Conservation (phyloP, 257 asterid genomes). For the Solanum virginianum region DNA sequence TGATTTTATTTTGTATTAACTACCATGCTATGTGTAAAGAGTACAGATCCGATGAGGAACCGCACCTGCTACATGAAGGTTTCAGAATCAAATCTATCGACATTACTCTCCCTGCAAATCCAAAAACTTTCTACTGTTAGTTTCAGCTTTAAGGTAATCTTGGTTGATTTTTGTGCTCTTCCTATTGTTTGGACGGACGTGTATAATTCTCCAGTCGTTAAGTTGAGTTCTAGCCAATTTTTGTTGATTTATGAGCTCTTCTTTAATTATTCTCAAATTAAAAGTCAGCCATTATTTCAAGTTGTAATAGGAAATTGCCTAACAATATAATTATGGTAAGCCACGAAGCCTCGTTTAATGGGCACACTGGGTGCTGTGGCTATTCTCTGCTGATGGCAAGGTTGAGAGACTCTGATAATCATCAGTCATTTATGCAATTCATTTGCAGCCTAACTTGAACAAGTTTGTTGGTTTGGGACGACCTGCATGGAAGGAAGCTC, state of each 20-base stretch:
- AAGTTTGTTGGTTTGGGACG: conserved; percentile 76
- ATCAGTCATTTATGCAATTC: neutral
- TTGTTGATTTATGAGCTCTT: neutral
- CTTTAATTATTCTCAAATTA: neutral
- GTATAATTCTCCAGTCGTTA: neutral
- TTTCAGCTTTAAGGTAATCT: neutral
- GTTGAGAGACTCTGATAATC: neutral
- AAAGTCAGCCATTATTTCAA: neutral
- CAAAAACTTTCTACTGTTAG: neutral
- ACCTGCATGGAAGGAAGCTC: conserved; percentile 98
- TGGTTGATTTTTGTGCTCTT: neutral
- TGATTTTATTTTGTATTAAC: neutral
- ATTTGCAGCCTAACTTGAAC: conserved; percentile 65
- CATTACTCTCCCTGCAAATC: conserved; percentile 16
- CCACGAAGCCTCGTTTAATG: neutral
- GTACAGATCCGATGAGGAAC: conserved; percentile 67
- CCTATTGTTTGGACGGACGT: neutral
- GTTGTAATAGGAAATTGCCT: neutral
- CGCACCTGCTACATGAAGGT: conserved; percentile 77
- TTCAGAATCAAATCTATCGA: conserved; percentile 67
- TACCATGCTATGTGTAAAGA: no score
- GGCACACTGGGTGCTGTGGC: neutral
- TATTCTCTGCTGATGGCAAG: neutral
- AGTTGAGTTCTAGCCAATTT: neutral
- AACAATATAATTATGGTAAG: neutral